Percentiles rank a stretch among this genome's conserved stretches.
Evolutionary conservation across 1,139 yeast genomes (phyloP).

Genomic region (Yamadazyma triangularis): DNA sequence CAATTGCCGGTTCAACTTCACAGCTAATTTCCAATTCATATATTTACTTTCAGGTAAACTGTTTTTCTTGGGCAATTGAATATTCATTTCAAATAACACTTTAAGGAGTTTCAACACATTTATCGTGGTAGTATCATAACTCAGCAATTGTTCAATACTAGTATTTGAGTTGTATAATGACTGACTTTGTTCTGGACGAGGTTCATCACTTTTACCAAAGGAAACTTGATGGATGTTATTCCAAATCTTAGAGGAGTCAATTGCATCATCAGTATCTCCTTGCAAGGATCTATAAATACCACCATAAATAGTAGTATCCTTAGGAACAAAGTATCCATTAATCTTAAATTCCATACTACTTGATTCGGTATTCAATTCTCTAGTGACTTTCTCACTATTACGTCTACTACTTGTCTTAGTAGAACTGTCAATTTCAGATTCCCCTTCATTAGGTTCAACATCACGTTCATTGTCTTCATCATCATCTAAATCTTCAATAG

Average conservation of each 20-base stretch:
- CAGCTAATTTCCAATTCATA: constrained; percentile 77
- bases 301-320: constrained; percentile 75
- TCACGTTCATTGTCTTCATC: constrained; percentile 9
- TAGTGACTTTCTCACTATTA: constrained; percentile 9
- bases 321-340: constrained; percentile 58
- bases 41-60: constrained; percentile 27
- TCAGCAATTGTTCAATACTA: constrained; percentile 29
- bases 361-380: constrained; percentile 2
- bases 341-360: constrained; percentile 53
- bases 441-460: constrained; percentile 7
- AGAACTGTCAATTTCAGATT: constrained; percentile 7
- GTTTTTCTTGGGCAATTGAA: neutral
- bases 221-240: constrained; percentile 47
- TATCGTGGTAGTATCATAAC: constrained; percentile 42
- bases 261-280: constrained; percentile 30
- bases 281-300: constrained; percentile 61
- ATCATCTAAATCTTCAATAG: constrained; percentile 7
- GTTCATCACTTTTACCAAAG: constrained; percentile 26
- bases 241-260: constrained; percentile 57
- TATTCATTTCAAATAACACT: constrained; percentile 48
- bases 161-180: constrained; percentile 11
- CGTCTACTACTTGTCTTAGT: constrained; percentile 8
- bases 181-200: neutral
- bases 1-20: constrained; percentile 79
- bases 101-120: constrained; percentile 54